Evolutionary conservation across 441 rosid species (phyloP).

Genomic region (Adansonia madagascariensis): DNA sequence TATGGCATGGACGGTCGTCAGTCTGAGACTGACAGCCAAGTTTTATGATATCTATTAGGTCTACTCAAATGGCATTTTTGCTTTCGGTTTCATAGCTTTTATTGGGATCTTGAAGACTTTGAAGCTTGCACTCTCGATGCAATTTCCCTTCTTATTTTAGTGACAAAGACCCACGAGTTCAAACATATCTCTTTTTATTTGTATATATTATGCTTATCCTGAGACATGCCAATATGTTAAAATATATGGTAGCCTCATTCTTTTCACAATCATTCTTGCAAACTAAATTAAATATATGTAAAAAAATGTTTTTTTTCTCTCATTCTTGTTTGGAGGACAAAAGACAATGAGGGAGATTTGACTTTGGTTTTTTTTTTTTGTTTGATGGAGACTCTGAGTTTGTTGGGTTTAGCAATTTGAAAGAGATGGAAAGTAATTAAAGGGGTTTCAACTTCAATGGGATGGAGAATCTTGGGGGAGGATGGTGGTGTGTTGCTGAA

Average conservation of each 20-base stretch:
- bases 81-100: not conserved
- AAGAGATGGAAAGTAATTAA: conserved; percentile 24
- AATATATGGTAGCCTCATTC: not conserved
- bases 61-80: not conserved
- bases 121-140: not conserved
- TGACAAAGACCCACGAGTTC: not conserved
- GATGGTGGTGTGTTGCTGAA: not conserved
- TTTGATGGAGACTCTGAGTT: conserved; percentile 31
- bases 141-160: not conserved
- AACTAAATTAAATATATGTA: conserved; percentile 14
- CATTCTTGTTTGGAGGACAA: conserved; percentile 10
- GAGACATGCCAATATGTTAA: too few relatives aligned
- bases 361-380: conserved; percentile 15
- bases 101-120: conserved; percentile 11
- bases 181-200: not conserved
- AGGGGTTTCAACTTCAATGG: not conserved
- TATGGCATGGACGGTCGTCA: not conserved
- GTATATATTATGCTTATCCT: too few relatives aligned
- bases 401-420: conserved; percentile 28
- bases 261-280: conserved; percentile 27
- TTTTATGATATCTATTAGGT: not conserved
- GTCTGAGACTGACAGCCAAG: not conserved
- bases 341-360: conserved; percentile 25
- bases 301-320: not conserved
- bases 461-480: not conserved